Evolutionary conservation across 2,329 filamentous ascomycete species (phyloP).

Genomic region (Stemphylium beticola): DNA sequence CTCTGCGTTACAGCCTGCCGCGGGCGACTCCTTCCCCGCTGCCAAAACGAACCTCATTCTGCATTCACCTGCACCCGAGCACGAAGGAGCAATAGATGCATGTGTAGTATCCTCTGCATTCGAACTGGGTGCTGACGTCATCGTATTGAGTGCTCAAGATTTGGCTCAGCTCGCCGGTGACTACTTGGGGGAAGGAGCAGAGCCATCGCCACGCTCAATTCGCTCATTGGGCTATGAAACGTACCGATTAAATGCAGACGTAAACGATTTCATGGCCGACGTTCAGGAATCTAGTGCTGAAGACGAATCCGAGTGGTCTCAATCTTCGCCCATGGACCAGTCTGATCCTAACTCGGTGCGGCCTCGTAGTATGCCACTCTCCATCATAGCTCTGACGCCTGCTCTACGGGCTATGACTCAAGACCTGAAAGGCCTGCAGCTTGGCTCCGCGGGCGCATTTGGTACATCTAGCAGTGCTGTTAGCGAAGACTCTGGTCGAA

Average conservation of each 20-base stretch:
- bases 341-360: slow-evolving; percentile 17
- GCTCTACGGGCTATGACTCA: slow-evolving; percentile 28
- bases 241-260: slow-evolving; percentile 50
- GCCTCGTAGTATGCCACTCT: slow-evolving; percentile 18
- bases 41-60: slow-evolving; percentile 64
- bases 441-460: slow-evolving; percentile 11
- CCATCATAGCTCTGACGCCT: slow-evolving; percentile 26
- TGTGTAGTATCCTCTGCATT: slow-evolving; percentile 69
- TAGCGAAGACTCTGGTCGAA: slow-evolving; percentile 23
- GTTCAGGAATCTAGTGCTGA: slow-evolving; percentile 37
- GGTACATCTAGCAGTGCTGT: slow-evolving; percentile 17
- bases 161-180: slow-evolving; percentile 72
- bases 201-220: slow-evolving; percentile 55
- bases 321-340: slow-evolving; percentile 18
- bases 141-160: slow-evolving; percentile 72
- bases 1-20: slow-evolving; percentile 35
- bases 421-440: slow-evolving; percentile 21
- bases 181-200: slow-evolving; percentile 70
- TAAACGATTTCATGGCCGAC: slow-evolving; percentile 34
- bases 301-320: slow-evolving; percentile 46
- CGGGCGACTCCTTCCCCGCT: slow-evolving; percentile 54
- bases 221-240: slow-evolving; percentile 63
- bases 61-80: slow-evolving; percentile 64
- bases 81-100: slow-evolving; percentile 61
- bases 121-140: slow-evolving; percentile 68